A percentile compares a stretch with the other conserved stretches of the same genome.
phyloP scores from a whole-genome alignment of 805 yeast species.

The Diddensiella caesifluorescens region DNA sequence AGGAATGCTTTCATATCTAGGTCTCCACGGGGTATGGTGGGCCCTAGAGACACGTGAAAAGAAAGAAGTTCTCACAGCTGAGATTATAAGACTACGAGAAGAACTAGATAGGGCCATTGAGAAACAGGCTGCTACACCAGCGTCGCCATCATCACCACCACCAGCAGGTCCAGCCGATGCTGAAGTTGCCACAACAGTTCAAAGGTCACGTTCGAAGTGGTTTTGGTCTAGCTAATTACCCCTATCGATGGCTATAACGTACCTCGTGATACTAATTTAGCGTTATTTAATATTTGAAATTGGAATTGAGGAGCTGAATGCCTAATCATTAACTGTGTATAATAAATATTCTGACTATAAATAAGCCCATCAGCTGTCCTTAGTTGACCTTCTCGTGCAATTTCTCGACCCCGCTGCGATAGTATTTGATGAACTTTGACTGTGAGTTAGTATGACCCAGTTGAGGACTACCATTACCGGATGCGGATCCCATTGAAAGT shows the following conservation, averaged over 20 bases:
- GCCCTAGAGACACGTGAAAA: slow-evolving; percentile 11
- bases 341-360: background rate
- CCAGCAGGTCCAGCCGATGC: background rate
- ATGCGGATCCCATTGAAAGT: slow-evolving; percentile 13
- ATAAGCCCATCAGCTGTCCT: background rate
- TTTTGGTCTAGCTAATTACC: slow-evolving; percentile 1
- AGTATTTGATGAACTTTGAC: slow-evolving; percentile 15
- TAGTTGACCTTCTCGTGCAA: slow-evolving; percentile 15
- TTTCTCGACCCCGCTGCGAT: slow-evolving; percentile 18
- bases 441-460: background rate
- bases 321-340: background rate
- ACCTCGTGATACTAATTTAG: background rate
- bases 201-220: background rate
- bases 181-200: background rate
- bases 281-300: background rate
- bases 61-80: background rate
- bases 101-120: background rate
- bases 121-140: background rate
- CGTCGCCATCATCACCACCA: background rate
- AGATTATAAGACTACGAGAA: background rate
- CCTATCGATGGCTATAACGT: background rate
- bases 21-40: slow-evolving; percentile 18
- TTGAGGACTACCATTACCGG: slow-evolving; percentile 4
- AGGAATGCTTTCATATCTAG: slow-evolving; percentile 16
- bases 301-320: background rate